phyloP scores from a whole-genome alignment of 805 yeast genomes.

The Candida maesae region DNA sequence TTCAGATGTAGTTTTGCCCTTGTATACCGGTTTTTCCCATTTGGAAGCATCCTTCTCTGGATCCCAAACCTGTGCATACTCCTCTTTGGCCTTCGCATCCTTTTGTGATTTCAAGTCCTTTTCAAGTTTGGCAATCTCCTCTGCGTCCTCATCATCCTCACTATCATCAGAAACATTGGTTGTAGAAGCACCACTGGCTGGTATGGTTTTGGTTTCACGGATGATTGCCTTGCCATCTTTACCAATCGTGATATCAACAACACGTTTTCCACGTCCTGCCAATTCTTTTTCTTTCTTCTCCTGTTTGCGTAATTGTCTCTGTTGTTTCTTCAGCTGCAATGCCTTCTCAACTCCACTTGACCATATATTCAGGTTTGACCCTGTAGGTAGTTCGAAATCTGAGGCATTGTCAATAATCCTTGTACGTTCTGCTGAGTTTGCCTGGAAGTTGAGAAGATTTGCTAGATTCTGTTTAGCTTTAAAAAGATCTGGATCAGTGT shows the following conservation, averaged over 20 bases:
- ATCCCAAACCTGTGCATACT: slow-evolving; percentile 53
- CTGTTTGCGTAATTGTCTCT: slow-evolving; percentile 61
- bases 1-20: slow-evolving; percentile 12
- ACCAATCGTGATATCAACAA: slow-evolving; percentile 70
- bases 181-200: background rate
- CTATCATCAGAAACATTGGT: slow-evolving; percentile 29
- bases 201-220: slow-evolving; percentile 26
- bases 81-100: slow-evolving; percentile 28
- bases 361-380: slow-evolving; percentile 63
- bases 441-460: slow-evolving; percentile 74
- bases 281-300: slow-evolving; percentile 56
- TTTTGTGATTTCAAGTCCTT: slow-evolving; percentile 31
- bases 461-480: slow-evolving; percentile 75
- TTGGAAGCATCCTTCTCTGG: slow-evolving; percentile 47
- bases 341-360: slow-evolving; percentile 83
- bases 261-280: slow-evolving; percentile 69
- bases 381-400: slow-evolving; percentile 68
- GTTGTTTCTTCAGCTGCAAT: slow-evolving; percentile 80
- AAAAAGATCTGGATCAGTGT: slow-evolving; percentile 52
- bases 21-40: slow-evolving; percentile 53
- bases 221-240: slow-evolving; percentile 75
- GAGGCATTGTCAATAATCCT: slow-evolving; percentile 89
- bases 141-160: slow-evolving; percentile 34
- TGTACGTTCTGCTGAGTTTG: slow-evolving; percentile 84
- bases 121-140: slow-evolving; percentile 31